Evolutionary conservation across 1,284 basidiomycete genomes (phyloP), one percentile per base, ranked within the genome.

Genomic region (Cutaneotrichosporon cyanovorans): DNA sequence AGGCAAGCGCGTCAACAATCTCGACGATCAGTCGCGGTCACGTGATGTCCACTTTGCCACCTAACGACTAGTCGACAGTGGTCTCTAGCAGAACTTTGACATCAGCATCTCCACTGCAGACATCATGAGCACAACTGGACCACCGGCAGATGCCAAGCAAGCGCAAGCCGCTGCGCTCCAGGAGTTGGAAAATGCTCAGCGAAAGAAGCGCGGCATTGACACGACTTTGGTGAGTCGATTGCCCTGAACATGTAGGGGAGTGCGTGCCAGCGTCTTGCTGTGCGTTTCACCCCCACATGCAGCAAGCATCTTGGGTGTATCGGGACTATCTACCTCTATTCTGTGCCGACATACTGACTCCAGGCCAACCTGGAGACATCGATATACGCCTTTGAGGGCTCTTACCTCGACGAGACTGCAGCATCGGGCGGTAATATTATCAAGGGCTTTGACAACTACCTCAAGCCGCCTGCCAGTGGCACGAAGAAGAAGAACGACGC

Each of bases 311-410:
- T n/a, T n/a, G n/a, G n/a, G n/a, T n/a, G n/a, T n/a, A n/a, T n/a
- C n/a, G 25, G 25, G 8, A 28, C 8, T 28, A 28, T 28, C n/a
- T 28, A 28, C 25, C 25, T 7, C 25, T 7, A 7, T 12, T 28
- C 12, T 12, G 25, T 28, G 7, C 12, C 25, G 25, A 12, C 25
- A 7, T 28, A 38, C 36, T 38, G 8, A 43, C 34, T 32, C 2
- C 53, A 76, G 74, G 71, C 72, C 7, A 64, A 63, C 22, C 63
- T 74, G 42, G 74, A 76, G 49, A 57, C 70, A 9, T 69, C 70
- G 9, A 75, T 76, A 46, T 74, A 73, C 51, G 66, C 67, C 2
- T 75, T 74, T 48, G 75, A 76, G 50, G 73, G 73, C 6, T 73
- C 72, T 41, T 76, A 76, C 49, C 64, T 76, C 11, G 66, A 68